Percentiles rank a stretch among this genome's conserved stretches.
Conservation (phyloP, 208 protist species). For the Trypanosoma boissoni region DNA sequence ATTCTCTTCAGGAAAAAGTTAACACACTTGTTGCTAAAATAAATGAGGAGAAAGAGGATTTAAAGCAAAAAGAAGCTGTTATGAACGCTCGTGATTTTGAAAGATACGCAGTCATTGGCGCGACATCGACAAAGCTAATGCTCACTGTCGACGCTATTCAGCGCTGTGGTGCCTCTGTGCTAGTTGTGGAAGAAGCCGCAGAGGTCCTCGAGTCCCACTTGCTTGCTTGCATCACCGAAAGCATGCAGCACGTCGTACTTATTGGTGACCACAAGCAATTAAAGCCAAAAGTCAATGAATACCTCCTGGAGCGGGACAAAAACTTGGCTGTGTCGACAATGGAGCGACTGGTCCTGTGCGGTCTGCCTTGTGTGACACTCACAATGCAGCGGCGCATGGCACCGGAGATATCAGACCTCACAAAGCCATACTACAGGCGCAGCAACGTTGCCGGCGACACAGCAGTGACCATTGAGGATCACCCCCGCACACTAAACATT, state of each 20-base stretch:
- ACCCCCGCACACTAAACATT: slow-evolving; percentile 11
- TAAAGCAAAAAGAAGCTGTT: background rate
- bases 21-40: background rate
- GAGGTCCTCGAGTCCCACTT: slow-evolving; percentile 52
- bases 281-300: slow-evolving; percentile 33
- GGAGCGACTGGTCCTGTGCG: slow-evolving; percentile 32
- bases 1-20: background rate
- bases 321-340: slow-evolving; percentile 35
- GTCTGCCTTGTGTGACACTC: slow-evolving; percentile 29
- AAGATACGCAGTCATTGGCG: slow-evolving; percentile 27
- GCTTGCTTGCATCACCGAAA: slow-evolving; percentile 25
- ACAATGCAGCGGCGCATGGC: slow-evolving; percentile 42
- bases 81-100: background rate
- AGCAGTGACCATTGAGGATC: slow-evolving; percentile 21
- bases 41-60: background rate
- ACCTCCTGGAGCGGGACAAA: slow-evolving; percentile 16
- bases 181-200: slow-evolving; percentile 66
- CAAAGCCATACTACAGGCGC: slow-evolving; percentile 27
- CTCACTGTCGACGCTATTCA: slow-evolving; percentile 24
- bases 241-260: slow-evolving; percentile 36
- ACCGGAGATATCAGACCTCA: slow-evolving; percentile 32
- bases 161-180: slow-evolving; percentile 19
- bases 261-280: slow-evolving; percentile 50
- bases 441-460: slow-evolving; percentile 7
- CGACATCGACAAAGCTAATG: slow-evolving; percentile 43